A percentile compares a stretch with the other conserved stretches of the same genome.
These are phyloP conservation scores for Colletotrichum navitas DNA, from an alignment of 2,329 filamentous ascomycete species.

Conservation along the genomic window DNA sequence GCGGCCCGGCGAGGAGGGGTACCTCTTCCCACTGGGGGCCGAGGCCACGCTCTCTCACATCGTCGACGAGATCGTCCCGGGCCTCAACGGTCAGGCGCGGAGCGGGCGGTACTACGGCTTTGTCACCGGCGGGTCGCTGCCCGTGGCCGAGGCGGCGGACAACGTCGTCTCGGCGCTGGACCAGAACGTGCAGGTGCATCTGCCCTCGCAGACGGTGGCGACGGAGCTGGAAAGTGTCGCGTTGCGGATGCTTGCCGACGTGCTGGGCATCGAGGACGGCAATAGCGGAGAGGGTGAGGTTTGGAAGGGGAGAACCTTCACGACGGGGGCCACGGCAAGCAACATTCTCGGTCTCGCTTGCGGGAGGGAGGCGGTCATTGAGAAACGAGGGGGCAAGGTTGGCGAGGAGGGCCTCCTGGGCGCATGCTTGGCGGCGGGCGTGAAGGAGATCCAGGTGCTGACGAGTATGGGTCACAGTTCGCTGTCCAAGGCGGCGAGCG, in stretches of 20 bases:
- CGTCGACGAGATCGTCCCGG: constrained; percentile 62
- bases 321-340: constrained; percentile 76
- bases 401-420: constrained; percentile 77
- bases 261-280: constrained; percentile 67
- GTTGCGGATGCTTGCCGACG: constrained; percentile 72
- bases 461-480: constrained; percentile 89
- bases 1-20: constrained; percentile 45
- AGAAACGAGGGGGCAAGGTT: constrained; percentile 59
- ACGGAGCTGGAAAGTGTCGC: constrained; percentile 83
- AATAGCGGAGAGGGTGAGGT: constrained; percentile 65
- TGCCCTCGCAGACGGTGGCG: constrained; percentile 79
- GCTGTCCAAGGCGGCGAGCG: constrained; percentile 83
- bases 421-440: constrained; percentile 73
- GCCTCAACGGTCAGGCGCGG: constrained; percentile 74
- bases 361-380: constrained; percentile 73
- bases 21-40: constrained; percentile 51
- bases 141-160: constrained; percentile 85
- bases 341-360: constrained; percentile 83
- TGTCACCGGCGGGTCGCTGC: constrained; percentile 84
- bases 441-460: constrained; percentile 80
- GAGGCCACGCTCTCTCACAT: constrained; percentile 58
- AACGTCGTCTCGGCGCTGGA: constrained; percentile 85
- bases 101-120: constrained; percentile 86
- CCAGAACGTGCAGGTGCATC: constrained; percentile 87
- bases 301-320: constrained; percentile 69